Evolutionary conservation across 1,284 basidiomycete genomes (phyloP).

Genomic region (Melampsora americana): DNA sequence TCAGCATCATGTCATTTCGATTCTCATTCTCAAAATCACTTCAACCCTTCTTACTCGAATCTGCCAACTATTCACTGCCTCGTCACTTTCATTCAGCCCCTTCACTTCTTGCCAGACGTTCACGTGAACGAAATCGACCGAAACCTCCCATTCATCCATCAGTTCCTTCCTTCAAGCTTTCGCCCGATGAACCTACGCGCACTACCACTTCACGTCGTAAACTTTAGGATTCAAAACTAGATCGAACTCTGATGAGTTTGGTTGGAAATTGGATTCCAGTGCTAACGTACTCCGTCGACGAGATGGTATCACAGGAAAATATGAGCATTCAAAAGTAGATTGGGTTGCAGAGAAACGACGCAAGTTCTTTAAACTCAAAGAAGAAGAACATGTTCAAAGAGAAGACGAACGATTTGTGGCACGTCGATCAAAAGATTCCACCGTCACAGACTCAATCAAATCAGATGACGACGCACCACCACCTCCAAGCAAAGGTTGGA

Average conservation of each 20-base stretch:
- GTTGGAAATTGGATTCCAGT: slow-evolving; percentile 39
- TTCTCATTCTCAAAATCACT: background rate
- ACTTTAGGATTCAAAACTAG: slow-evolving; percentile 36
- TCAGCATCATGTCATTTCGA: no score
- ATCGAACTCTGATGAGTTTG: slow-evolving; percentile 35
- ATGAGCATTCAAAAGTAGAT: slow-evolving; percentile 39
- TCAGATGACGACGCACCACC: background rate
- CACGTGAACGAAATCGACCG: slow-evolving; percentile 28
- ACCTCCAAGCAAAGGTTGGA: slow-evolving; percentile 34
- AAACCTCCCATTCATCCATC: slow-evolving; percentile 41
- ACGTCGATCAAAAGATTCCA: slow-evolving; percentile 22
- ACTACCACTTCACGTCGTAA: slow-evolving; percentile 33
- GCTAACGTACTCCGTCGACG: slow-evolving; percentile 30
- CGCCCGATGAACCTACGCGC: slow-evolving; percentile 17
- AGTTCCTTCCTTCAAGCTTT: slow-evolving; percentile 36
- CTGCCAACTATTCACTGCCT: background rate
- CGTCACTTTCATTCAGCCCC: slow-evolving; percentile 37
- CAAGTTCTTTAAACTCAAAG: slow-evolving; percentile 29
- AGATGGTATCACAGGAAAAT: slow-evolving; percentile 43
- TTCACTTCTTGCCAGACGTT: slow-evolving; percentile 7
- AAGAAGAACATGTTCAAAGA: slow-evolving; percentile 14
- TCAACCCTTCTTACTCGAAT: background rate
- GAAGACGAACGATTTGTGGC: slow-evolving; percentile 25
- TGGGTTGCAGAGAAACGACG: slow-evolving; percentile 32
- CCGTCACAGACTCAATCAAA: slow-evolving; percentile 16